Base-by-base conservation (phyloP, 345 rosid genomes). In the Sonneratia alba region DNA sequence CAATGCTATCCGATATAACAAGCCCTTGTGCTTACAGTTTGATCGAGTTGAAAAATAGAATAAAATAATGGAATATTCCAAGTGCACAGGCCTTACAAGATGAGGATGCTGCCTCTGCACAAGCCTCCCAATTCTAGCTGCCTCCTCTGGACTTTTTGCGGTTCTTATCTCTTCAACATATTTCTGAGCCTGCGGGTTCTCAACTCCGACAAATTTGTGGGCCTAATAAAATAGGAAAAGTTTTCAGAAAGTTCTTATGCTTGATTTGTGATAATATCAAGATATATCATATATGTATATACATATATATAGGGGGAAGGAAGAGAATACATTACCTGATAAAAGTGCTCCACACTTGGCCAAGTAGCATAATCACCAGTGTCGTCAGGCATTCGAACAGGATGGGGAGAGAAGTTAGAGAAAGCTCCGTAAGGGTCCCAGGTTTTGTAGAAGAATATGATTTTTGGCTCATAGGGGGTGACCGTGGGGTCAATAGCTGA, bases 371-470 rank as follows among this genome's bases (percentile, higher is more conserved):
- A 87, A 62, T 78, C 75, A 73, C 89, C 90, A 65, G 75, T 73
- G 3, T 61, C 81, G 67, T 79, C 85, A 0, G 82, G 87, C 95
- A 91, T 90, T 78, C 84, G 87, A 74, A 94, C 85, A 71, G 91
- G 83, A 81, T 91, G 98, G 22, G 91, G 93, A 71, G 96, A 94
- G 81, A 89, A 94, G 74, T 90, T 94, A 6, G 97, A 91, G 80
- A 94, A 90, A 71, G 93, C 89, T 69, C 98, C 97, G 79, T 84
- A 94, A 66, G 85, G 96, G 83, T 94, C 98, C 98, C 97, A 94
- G 55, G 97, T 81, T 74, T 94, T 91, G 70, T 90, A 91, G 84
- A 91, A 94, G 81, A 86, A 94, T 78, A 91, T 87, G 83, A 91
- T 83, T 77, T 80, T 84, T 22, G 92, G 75, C 32, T 91, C 98